These are phyloP conservation scores for Rhizoctonia solani DNA, from an alignment of 1,284 basidiomycete genomes.

Conservation along the genomic window DNA sequence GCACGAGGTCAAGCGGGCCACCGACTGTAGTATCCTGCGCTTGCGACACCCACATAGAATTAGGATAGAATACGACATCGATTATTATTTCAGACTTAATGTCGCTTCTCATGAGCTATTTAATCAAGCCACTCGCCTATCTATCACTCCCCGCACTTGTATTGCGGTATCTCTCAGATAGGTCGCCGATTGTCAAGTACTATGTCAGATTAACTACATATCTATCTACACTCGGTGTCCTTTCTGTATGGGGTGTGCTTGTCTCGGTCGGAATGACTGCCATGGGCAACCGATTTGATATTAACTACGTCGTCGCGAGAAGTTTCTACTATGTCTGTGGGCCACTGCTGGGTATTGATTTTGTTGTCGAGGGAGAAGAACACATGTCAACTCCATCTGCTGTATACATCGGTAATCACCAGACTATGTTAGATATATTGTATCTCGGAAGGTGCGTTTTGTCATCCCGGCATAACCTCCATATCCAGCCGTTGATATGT, in stretches of 20 bases:
- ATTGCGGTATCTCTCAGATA: conserved; percentile 59
- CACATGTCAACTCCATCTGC: conserved; percentile 68
- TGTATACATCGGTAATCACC: conserved; percentile 90
- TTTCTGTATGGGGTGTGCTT: conserved; percentile 77
- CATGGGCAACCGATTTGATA: conserved; percentile 77
- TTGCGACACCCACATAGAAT: not conserved
- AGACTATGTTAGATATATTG: conserved; percentile 88
- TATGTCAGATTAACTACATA: conserved; percentile 78
- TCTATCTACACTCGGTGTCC: conserved; percentile 70
- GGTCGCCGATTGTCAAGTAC: conserved; percentile 63
- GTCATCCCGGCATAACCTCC: not conserved
- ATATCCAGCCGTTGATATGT: not conserved
- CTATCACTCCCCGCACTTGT: conserved; percentile 68
- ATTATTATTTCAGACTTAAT: conserved; percentile 46
- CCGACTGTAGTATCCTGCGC: too few relatives aligned
- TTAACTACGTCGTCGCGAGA: conserved; percentile 84
- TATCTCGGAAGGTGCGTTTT: conserved; percentile 74
- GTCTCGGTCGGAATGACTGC: conserved; percentile 72
- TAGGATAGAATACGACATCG: not conserved
- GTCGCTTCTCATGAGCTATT: conserved; percentile 57
- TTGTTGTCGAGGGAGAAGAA: conserved; percentile 87
- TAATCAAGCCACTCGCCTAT: conserved; percentile 73
- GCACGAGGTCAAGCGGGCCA: too few relatives aligned
- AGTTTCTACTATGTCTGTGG: conserved; percentile 79
- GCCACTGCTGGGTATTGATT: conserved; percentile 66